Evolutionary conservation across 768 basidiomycete species (phyloP).

Genomic region (Tricholoma flavovirens): DNA sequence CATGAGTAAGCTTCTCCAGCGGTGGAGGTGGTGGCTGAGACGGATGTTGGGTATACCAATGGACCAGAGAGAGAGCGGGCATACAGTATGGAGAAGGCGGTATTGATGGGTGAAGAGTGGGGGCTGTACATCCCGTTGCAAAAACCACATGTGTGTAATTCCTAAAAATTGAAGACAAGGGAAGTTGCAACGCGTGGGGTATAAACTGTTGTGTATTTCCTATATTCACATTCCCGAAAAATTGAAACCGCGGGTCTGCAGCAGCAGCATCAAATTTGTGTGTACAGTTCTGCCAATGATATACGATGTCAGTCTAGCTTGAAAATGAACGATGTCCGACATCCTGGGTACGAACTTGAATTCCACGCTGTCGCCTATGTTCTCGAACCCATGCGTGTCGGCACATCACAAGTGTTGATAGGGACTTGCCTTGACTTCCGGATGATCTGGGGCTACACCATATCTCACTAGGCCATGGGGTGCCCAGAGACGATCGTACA

Average conservation of each 20-base stretch:
- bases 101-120: conserved; percentile 51
- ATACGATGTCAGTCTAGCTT: background rate
- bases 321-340: conserved; percentile 3
- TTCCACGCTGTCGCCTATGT: background rate
- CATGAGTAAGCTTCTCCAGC: conserved; percentile 59
- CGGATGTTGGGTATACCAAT: conserved; percentile 96
- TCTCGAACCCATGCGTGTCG: conserved; percentile 1
- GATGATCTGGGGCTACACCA: conserved; percentile 97
- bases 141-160: conserved; percentile 86
- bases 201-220: conserved; percentile 33
- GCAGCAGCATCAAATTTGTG: conserved; percentile 89
- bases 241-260: conserved; percentile 72
- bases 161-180: conserved; percentile 52
- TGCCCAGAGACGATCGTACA: conserved; percentile 91
- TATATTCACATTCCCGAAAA: conserved; percentile 88
- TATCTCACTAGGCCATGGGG: conserved; percentile 94
- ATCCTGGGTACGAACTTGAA: conserved; percentile 7
- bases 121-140: conserved; percentile 77
- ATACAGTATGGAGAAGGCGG: conserved; percentile 46
- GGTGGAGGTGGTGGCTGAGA: conserved; percentile 54
- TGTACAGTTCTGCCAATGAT: conserved; percentile 73
- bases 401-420: background rate
- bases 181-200: conserved; percentile 49
- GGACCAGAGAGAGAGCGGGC: conserved; percentile 80
- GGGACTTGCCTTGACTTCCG: conserved; percentile 82